phyloP scores from a whole-genome alignment of 208 protist genomes.

The Leishmania braziliensis region DNA sequence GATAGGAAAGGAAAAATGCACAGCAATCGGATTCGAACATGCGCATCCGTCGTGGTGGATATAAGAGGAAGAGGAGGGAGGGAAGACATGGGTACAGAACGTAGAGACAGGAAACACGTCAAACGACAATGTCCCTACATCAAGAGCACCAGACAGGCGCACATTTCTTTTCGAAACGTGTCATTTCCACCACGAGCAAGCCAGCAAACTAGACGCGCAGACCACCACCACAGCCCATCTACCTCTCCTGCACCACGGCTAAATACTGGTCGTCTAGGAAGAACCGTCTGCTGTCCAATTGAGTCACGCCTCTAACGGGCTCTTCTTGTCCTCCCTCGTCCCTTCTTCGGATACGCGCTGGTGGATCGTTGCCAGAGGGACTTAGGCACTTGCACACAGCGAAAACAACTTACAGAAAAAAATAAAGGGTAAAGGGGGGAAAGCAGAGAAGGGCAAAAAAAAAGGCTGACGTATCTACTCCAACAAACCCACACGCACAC shows the following conservation, averaged over 20 bases:
- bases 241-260: background rate
- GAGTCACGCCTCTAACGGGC: background rate
- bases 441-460: conserved; percentile 23
- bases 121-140: background rate
- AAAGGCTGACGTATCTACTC: background rate
- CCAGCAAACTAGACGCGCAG: too few species aligned
- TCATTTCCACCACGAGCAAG: too few species aligned
- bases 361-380: background rate
- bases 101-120: background rate
- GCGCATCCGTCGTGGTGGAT: background rate
- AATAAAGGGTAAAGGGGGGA: background rate
- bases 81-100: background rate
- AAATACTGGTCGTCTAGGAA: background rate
- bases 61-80: background rate
- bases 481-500: background rate
- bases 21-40: background rate
- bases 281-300: background rate
- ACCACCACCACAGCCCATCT: background rate
- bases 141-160: background rate
- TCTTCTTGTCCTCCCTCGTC: background rate
- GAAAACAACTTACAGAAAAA: background rate
- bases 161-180: background rate
- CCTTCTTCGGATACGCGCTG: background rate
- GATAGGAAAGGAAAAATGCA: background rate
- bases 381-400: background rate